phyloP scores from a whole-genome alignment of 2,329 filamentous ascomycete genomes.

The Corniculantispora saksenae region DNA sequence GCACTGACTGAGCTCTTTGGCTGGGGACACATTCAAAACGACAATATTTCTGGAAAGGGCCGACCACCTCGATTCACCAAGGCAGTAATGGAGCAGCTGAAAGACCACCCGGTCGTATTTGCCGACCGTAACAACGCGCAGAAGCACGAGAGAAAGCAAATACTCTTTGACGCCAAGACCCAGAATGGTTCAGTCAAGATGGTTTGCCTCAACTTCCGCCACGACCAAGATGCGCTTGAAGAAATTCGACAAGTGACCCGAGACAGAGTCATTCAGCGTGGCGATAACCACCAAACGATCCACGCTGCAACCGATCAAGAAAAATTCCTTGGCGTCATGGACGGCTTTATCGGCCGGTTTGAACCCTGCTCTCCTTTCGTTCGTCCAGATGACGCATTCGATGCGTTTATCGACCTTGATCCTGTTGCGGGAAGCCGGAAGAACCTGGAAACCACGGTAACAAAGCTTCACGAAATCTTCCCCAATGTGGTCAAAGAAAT shows the following conservation, averaged over 20 bases:
- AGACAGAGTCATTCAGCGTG: constrained; percentile 77
- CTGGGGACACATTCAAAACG: constrained; percentile 95
- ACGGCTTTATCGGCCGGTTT: constrained; percentile 85
- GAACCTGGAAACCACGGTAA: constrained; percentile 81
- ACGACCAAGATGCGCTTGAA: constrained; percentile 74
- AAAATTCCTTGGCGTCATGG: constrained; percentile 90
- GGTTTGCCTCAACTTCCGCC: constrained; percentile 86
- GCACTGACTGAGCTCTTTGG: constrained; percentile 80
- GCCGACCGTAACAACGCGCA: constrained; percentile 95
- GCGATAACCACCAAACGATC: constrained; percentile 98
- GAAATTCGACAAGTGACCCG: constrained; percentile 74
- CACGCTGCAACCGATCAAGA: constrained; percentile 72
- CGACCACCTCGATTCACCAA: constrained; percentile 78
- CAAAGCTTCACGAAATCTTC: constrained; percentile 71
- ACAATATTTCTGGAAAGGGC: constrained; percentile 82
- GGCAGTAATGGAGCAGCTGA: constrained; percentile 65
- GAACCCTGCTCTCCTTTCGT: constrained; percentile 69
- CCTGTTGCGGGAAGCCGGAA: constrained; percentile 73
- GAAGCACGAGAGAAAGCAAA: constrained; percentile 81
- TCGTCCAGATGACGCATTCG: constrained; percentile 79
- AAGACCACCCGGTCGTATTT: constrained; percentile 70
- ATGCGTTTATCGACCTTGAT: constrained; percentile 82
- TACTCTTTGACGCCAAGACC: constrained; percentile 74
- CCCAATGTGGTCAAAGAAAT: constrained; percentile 73
- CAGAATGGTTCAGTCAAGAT: constrained; percentile 66